Evolutionary conservation across 495 filamentous ascomycete genomes (phyloP), one percentile per base, ranked within the genome.

Genomic region (Saxophila tyrrhenica): DNA sequence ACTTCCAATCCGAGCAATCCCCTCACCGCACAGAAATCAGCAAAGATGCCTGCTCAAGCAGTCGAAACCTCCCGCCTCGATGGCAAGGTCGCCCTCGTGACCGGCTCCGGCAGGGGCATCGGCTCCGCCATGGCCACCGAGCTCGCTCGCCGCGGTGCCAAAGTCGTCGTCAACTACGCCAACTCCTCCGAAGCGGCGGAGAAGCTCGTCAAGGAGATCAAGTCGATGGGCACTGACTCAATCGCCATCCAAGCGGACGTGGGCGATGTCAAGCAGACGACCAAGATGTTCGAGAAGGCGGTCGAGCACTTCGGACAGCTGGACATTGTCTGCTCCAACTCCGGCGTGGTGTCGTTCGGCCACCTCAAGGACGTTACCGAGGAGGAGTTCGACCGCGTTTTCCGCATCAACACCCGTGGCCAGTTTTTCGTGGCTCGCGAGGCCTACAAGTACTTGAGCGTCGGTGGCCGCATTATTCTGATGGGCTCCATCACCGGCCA

Each of bases 371-470:
- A 75, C 47, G 74, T 77, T 16, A 71, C 65, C n/a, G 68, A 72
- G 29, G 73, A 73, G 53, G 73, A 77, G 56, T 78, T 73, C 51
- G 77, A 79, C 65, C 67, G 69, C 22, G 72, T 78, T 57, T 76
- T 78, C 59, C 69, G 64, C 43, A 76, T 77, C 59, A 83, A 83
- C 68, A 75, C 78, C 9, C 79, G 78, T 39, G 76, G 73, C 25
- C 77, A 79, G 63, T 78, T 77, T 63, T 76, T 80, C 72, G 82
- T 87, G 45, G 82, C 80, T 50, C 78, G 82, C 65, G 75, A 83
- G 69, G 83, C 77, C 7, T 81, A 80, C 66, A 77, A 76, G 68
- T 72, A 84, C 66, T 71, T 81, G 64, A 68, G 70, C 56, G 71
- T 78, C 41, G 79, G 78, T 42, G 81, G 80, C 49, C 74, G 80